These are phyloP conservation scores for Bonia amplexicaulis DNA, from an alignment of 176 grass and related monocot species.

Conservation along the genomic window DNA sequence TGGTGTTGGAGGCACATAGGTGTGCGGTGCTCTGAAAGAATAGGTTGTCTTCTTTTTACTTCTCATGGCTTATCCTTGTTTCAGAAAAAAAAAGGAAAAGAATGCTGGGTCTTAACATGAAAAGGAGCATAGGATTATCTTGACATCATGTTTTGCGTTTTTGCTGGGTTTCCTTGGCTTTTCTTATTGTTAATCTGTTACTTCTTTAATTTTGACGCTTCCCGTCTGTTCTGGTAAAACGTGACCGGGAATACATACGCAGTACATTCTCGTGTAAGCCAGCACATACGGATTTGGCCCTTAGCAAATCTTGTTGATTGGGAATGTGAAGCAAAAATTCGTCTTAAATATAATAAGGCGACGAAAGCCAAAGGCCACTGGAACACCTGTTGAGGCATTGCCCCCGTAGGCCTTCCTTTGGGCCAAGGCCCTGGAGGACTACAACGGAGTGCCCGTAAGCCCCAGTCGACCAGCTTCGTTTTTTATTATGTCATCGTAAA, in stretches of 20 bases:
- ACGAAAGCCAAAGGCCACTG: not conserved
- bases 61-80: slow-evolving; percentile 25
- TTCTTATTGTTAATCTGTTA: not conserved
- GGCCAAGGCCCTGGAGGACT: not conserved
- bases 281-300: not conserved
- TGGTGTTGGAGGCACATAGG: slow-evolving; percentile 50
- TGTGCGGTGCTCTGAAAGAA: slow-evolving; percentile 41
- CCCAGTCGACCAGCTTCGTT: not conserved
- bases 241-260: not conserved
- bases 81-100: slow-evolving; percentile 4
- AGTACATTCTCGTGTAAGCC: not conserved
- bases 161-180: not conserved
- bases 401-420: too few relatives aligned
- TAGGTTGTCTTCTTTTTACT: slow-evolving; percentile 35
- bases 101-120: slow-evolving; percentile 37
- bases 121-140: slow-evolving; percentile 36
- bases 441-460: not conserved
- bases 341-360: not conserved
- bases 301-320: not conserved
- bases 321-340: not conserved
- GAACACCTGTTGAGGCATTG: not conserved
- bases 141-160: not conserved
- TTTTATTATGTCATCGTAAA: not conserved
- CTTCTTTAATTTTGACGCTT: not conserved
- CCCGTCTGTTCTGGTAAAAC: not conserved